Conservation (phyloP, 257 asterid genomes). For the Solanum ossicruentum region DNA sequence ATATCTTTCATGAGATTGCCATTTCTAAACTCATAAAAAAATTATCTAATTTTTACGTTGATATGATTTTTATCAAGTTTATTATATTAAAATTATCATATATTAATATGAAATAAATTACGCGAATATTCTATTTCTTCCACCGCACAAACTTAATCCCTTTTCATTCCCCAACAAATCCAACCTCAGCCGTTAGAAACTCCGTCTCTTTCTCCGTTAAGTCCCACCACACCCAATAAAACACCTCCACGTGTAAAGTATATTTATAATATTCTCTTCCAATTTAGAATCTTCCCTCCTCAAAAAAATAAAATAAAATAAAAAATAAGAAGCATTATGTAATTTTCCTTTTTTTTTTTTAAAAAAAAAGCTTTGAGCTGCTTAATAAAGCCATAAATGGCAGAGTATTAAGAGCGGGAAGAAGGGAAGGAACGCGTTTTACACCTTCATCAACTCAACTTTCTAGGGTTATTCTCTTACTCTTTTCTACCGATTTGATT, state of each 20-base stretch:
- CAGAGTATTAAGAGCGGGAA: conserved; percentile 34
- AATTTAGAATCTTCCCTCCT: neutral
- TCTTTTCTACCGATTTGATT: conserved; percentile 6
- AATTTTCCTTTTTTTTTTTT: neutral
- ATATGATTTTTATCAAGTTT: neutral
- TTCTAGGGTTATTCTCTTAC: conserved; percentile 11
- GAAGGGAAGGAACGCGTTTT: conserved; percentile 11
- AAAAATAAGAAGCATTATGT: neutral
- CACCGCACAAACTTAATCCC: neutral
- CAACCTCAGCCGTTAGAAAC: conserved; percentile 1
- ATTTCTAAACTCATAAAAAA: neutral
- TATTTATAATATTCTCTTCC: neutral
- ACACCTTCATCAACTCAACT: conserved; percentile 14
- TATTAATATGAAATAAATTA: neutral
- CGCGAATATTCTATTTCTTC: neutral
- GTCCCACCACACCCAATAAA: neutral
- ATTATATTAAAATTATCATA: neutral
- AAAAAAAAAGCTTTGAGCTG: neutral
- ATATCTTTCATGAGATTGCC: neutral
- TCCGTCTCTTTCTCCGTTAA: neutral
- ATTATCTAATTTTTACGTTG: neutral
- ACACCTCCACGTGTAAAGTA: neutral
- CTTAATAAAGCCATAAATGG: conserved; percentile 4
- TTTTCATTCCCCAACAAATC: neutral
- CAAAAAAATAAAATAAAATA: neutral